phyloP scores from a whole-genome alignment of 2,329 filamentous ascomycete genomes.

The Calonectria naviculata region DNA sequence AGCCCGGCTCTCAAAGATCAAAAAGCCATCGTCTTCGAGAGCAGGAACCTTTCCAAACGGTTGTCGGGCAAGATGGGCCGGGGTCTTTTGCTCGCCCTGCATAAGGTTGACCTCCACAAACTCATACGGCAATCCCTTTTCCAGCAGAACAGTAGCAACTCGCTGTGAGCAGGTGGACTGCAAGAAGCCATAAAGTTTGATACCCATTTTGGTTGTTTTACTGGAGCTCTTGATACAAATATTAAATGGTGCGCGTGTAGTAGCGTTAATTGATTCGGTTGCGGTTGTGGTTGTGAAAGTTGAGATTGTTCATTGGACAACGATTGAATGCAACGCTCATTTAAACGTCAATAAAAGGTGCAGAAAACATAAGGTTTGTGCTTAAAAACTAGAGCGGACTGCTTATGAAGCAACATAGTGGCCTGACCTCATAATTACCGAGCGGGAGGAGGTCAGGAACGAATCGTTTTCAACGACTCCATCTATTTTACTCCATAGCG shows the following conservation, averaged over 20 bases:
- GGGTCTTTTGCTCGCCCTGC: background rate
- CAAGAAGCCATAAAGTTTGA: constrained; percentile 3
- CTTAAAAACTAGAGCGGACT: background rate
- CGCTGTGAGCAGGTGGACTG: constrained; percentile 6
- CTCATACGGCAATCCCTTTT: constrained; percentile 8
- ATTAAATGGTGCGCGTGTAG: background rate
- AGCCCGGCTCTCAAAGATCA: constrained; percentile 5
- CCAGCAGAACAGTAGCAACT: constrained; percentile 4
- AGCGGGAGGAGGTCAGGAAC: no score
- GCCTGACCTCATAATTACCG: background rate
- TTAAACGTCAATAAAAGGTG: background rate
- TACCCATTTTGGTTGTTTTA: background rate
- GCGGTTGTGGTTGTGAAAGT: background rate
- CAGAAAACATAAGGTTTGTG: background rate
- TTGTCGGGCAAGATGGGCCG: background rate
- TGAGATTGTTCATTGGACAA: background rate
- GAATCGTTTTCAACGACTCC: no score
- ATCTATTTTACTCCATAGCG: no score
- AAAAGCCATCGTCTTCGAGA: background rate
- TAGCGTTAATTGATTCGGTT: background rate
- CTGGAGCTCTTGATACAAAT: background rate
- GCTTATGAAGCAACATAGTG: background rate
- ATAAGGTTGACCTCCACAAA: background rate
- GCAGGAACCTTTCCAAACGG: constrained; percentile 10
- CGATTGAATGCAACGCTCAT: background rate